These are phyloP conservation scores for Pseudogymnoascus sp. DNA, from an alignment of 2,329 filamentous ascomycete genomes.

Conservation along the genomic window DNA sequence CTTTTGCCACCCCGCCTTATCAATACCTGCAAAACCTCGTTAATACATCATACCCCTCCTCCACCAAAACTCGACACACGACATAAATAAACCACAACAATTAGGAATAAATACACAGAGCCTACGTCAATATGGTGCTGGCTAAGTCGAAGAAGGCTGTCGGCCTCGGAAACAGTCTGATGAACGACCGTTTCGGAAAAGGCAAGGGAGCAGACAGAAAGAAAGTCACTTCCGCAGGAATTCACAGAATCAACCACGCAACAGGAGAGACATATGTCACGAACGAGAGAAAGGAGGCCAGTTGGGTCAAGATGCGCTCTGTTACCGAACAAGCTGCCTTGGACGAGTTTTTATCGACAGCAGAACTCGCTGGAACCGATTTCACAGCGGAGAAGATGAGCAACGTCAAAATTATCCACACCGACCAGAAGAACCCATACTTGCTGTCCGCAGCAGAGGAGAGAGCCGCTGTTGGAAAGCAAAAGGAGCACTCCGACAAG, in stretches of 20 bases:
- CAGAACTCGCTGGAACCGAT: slow-evolving; percentile 94
- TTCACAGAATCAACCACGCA: slow-evolving; percentile 62
- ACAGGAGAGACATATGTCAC: slow-evolving; percentile 89
- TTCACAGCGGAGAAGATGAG: slow-evolving; percentile 99
- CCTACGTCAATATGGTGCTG: slow-evolving; percentile 51
- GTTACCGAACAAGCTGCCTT: slow-evolving; percentile 95
- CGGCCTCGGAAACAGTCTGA: slow-evolving; percentile 91
- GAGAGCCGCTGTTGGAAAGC: slow-evolving; percentile 69
- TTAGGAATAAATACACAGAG: slow-evolving; percentile 1
- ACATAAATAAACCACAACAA: slow-evolving; percentile 11
- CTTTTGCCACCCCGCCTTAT: slow-evolving; percentile 12
- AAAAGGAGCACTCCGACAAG: slow-evolving; percentile 69
- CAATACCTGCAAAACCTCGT: slow-evolving; percentile 12
- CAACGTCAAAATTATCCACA: slow-evolving; percentile 97
- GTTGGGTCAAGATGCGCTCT: slow-evolving; percentile 99
- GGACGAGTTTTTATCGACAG: slow-evolving; percentile 93
- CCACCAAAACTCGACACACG: slow-evolving; percentile 5
- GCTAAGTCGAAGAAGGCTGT: slow-evolving; percentile 94
- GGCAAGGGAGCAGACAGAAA: slow-evolving; percentile 80
- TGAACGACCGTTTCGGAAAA: slow-evolving; percentile 98
- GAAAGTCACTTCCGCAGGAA: slow-evolving; percentile 53
- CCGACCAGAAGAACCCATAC: slow-evolving; percentile 92
- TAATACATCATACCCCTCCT: slow-evolving; percentile 12
- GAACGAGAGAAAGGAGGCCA: slow-evolving; percentile 81
- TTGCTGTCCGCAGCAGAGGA: slow-evolving; percentile 82